phyloP scores from a whole-genome alignment of 2,329 filamentous ascomycete species.

The Coleophoma eucalyptorum region DNA sequence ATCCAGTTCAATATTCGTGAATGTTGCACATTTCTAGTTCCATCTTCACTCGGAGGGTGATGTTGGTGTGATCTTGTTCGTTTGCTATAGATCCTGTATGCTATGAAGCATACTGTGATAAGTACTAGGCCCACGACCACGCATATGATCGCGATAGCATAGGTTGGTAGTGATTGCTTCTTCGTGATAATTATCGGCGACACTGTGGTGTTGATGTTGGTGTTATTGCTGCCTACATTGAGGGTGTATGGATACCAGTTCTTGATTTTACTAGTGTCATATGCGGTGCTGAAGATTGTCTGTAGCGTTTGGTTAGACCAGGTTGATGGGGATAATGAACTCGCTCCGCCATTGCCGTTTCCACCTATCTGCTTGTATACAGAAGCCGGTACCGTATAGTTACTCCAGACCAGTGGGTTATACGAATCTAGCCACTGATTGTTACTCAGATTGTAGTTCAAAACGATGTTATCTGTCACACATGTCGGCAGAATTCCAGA shows the following conservation, averaged over 20 bases:
- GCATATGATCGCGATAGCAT: no score
- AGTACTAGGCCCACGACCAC: no score
- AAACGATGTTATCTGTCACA: constrained; percentile 47
- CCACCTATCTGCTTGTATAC: constrained; percentile 62
- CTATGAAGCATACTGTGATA: no score
- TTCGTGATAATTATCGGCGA: not conserved
- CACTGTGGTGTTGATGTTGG: not conserved
- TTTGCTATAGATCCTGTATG: no score
- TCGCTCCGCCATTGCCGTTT: constrained; percentile 55
- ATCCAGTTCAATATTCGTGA: no score
- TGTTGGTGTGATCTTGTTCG: no score
- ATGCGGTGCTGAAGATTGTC: constrained; percentile 49
- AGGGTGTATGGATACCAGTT: constrained; percentile 56
- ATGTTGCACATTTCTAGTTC: no score
- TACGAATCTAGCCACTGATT: constrained; percentile 69
- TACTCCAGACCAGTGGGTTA: constrained; percentile 54
- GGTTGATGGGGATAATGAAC: constrained; percentile 53
- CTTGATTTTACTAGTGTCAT: constrained; percentile 51
- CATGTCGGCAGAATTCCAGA: constrained; percentile 33
- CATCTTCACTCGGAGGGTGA: no score
- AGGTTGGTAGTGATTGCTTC: not conserved
- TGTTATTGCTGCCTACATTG: not conserved
- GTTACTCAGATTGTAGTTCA: constrained; percentile 70
- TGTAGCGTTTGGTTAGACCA: constrained; percentile 48
- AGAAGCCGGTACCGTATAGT: constrained; percentile 63